Base-by-base conservation (phyloP, 495 filamentous ascomycete species). In the Trichocladium antarcticum region DNA sequence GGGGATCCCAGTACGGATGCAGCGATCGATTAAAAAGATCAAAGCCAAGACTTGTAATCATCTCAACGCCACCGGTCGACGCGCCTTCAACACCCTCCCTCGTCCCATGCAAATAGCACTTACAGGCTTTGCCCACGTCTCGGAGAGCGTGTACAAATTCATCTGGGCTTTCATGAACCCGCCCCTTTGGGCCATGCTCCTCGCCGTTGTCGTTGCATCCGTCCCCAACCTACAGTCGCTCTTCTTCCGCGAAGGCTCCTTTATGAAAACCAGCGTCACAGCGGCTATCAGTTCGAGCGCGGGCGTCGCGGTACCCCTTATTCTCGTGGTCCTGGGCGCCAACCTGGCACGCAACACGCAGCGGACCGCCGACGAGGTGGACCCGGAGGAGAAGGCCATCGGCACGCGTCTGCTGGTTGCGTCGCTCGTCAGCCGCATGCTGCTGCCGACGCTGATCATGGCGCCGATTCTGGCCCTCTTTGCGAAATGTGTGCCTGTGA, bases 141-240 rank as follows among this genome's bases (percentile, higher is more conserved):
- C 69, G 45, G 32, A 58, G n/a, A 72, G 71, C 11, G 83, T 90
- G 57, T 61, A 77, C 44, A 55, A 63, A 32, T 88, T 87, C 28
- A 52, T 84, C 8, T 89, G 84, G 85, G 83, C 84, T 31, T 92
- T 95, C 65, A 97, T 98, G 92, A 98, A 97, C 66, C 90, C 92
- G 6, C 93, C 92, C 0, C 79, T 98, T 1, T 97, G 89, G 87
- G 90, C 92, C 9, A 97, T 98, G 90, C 72, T 97, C 1, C 67
- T 78, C 16, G 84, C 93, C 15, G 82, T 97, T 47, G 62, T 96
- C 47, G 83, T 97, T 5, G 92, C 93, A 22, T 94, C 87, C 2
- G 76, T 96, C n/a, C 93, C 92, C 0, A 62, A 72, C 2, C 74
- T 97, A 2, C 89, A 98, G 63, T 68, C 69, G 22, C 68, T 89